Conservation (phyloP, 192 early-diverging fungal genomes). For the Mortierella alpina region DNA sequence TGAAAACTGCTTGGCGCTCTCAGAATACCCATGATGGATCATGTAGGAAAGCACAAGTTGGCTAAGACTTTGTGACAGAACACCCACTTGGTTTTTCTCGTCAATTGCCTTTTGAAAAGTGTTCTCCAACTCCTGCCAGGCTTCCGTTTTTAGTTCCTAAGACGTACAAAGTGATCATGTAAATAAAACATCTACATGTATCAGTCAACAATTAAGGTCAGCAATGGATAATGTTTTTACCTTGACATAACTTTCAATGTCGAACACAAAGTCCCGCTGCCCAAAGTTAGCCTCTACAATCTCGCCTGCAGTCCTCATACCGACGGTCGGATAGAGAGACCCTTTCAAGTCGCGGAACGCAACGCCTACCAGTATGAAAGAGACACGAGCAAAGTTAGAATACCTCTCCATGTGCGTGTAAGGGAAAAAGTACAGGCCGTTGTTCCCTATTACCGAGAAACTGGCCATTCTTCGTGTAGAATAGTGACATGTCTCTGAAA, state of each 20-base stretch:
- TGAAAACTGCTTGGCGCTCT: constrained; percentile 79
- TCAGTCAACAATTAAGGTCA: not conserved
- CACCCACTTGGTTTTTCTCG: constrained; percentile 22
- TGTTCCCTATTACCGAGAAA: constrained; percentile 63
- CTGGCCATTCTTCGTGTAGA: constrained; percentile 95
- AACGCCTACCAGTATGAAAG: constrained; percentile 17
- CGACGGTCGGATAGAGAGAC: constrained; percentile 77
- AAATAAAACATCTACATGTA: not conserved
- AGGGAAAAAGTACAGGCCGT: not conserved
- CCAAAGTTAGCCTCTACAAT: constrained; percentile 85
- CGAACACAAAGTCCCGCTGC: constrained; percentile 71
- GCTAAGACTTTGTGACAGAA: constrained; percentile 55
- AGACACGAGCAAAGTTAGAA: not conserved
- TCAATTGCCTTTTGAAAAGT: constrained; percentile 10
- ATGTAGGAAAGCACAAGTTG: constrained; percentile 84
- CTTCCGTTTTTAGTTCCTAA: constrained; percentile 57
- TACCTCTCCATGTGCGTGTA: not conserved
- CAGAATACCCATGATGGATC: constrained; percentile 84
- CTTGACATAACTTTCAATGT: constrained; percentile 76
- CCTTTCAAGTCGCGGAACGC: constrained; percentile 58
- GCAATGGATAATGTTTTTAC: constrained; percentile 36
- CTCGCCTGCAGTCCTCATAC: constrained; percentile 80
- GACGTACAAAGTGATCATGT: not conserved
- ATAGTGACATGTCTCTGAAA: constrained; percentile 77
- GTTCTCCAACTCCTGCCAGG: constrained; percentile 55